phyloP scores from a whole-genome alignment of 768 basidiomycete species.

The Lactarius tabidus region DNA sequence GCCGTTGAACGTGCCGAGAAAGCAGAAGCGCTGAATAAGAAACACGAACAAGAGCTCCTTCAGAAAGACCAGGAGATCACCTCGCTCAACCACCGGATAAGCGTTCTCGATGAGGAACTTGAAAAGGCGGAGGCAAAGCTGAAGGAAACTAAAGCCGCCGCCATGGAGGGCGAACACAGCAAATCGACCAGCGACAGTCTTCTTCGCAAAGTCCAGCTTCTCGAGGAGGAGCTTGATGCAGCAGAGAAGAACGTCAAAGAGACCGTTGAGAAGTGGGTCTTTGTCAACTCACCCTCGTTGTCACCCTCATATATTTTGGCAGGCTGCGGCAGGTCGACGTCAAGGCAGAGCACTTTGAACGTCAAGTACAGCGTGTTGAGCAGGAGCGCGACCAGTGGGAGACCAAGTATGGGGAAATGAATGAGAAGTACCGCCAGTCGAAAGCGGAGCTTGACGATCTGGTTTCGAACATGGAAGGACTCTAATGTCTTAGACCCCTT shows the following conservation, averaged over 20 bases:
- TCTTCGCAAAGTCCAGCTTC: constrained; percentile 76
- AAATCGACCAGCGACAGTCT: constrained; percentile 72
- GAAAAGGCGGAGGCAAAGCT: constrained; percentile 70
- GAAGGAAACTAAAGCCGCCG: constrained; percentile 55
- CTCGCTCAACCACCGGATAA: constrained; percentile 71
- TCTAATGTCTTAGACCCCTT: constrained; percentile 1
- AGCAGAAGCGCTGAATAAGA: constrained; percentile 83
- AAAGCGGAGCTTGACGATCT: constrained; percentile 85
- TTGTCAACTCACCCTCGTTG: neutral
- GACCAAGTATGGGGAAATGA: constrained; percentile 87
- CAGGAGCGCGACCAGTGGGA: constrained; percentile 92
- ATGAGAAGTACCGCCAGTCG: constrained; percentile 64
- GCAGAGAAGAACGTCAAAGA: constrained; percentile 97
- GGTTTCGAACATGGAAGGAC: constrained; percentile 62
- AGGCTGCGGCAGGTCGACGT: constrained; percentile 96
- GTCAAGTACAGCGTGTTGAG: constrained; percentile 80
- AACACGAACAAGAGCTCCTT: constrained; percentile 64
- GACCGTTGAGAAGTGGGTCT: constrained; percentile 90
- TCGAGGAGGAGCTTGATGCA: constrained; percentile 93
- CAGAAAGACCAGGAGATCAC: constrained; percentile 81
- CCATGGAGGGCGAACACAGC: constrained; percentile 64
- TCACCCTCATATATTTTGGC: constrained; percentile 9
- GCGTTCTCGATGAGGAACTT: constrained; percentile 59
- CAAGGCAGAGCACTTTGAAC: constrained; percentile 98
- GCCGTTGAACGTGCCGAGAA: constrained; percentile 80